These are phyloP conservation scores for Zygoascus hellenicus DNA, from an alignment of 1,139 yeast species.

Conservation along the genomic window DNA sequence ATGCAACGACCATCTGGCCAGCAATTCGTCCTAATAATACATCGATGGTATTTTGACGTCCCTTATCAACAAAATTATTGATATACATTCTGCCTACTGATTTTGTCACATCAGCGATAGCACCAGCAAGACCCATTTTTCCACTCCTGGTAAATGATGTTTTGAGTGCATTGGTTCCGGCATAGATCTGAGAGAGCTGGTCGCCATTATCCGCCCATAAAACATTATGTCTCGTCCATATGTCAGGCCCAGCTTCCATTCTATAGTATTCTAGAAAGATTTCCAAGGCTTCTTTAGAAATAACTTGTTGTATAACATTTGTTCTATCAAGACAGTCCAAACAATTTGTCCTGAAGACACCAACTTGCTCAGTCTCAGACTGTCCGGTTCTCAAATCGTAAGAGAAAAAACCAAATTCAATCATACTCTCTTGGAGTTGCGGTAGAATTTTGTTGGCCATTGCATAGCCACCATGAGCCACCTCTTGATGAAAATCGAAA, in stretches of 20 bases:
- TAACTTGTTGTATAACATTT: constrained; percentile 83
- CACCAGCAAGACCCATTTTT: constrained; percentile 94
- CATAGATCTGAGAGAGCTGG: constrained; percentile 90
- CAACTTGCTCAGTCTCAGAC: constrained; percentile 68
- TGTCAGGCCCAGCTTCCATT: constrained; percentile 40
- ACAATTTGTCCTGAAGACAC: constrained; percentile 89
- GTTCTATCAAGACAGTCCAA: constrained; percentile 94
- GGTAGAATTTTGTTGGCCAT: constrained; percentile 73
- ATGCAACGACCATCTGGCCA: constrained; percentile 61
- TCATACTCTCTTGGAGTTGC: constrained; percentile 55
- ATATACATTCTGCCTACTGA: constrained; percentile 93
- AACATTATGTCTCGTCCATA: constrained; percentile 63
- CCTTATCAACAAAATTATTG: constrained; percentile 90
- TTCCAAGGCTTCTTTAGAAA: constrained; percentile 62
- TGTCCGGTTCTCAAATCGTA: constrained; percentile 44
- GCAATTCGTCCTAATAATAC: constrained; percentile 73
- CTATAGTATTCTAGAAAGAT: constrained; percentile 54
- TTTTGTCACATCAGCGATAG: constrained; percentile 91
- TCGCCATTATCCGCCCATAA: constrained; percentile 99
- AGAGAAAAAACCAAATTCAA: constrained; percentile 75
- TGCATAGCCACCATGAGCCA: constrained; percentile 80
- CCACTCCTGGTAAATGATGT: constrained; percentile 93
- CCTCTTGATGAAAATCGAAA: constrained; percentile 92
- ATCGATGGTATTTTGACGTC: constrained; percentile 83
- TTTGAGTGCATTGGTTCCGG: constrained; percentile 95